phyloP scores from a whole-genome alignment of 2,329 filamentous ascomycete species.

The Neopestalotiopsis clavispora region DNA sequence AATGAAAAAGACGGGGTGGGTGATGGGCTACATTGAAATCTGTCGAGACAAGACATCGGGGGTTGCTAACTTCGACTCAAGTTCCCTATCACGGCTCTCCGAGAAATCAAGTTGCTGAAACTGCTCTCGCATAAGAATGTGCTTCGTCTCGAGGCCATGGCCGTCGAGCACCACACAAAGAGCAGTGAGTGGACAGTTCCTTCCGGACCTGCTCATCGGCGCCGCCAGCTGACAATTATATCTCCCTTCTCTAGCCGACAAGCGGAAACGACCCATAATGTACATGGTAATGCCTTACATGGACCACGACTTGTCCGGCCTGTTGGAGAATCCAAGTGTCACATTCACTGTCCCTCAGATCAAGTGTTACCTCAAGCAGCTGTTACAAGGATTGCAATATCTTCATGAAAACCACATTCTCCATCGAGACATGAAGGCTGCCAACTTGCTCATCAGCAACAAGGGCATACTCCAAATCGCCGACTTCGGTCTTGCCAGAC shows the following conservation, averaged over 20 bases:
- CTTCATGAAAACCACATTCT: constrained; percentile 89
- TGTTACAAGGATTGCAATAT: constrained; percentile 88
- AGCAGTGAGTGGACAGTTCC: constrained; percentile 29
- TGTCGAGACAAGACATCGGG: not conserved
- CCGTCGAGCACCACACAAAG: constrained; percentile 71
- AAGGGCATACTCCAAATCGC: constrained; percentile 92
- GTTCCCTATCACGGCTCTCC: constrained; percentile 97
- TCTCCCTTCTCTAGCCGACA: constrained; percentile 61
- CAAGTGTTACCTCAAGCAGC: constrained; percentile 96
- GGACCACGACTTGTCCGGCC: constrained; percentile 97
- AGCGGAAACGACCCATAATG: constrained; percentile 83
- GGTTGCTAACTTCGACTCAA: constrained; percentile 38
- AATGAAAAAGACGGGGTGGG: constrained; percentile 95
- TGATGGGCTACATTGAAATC: constrained; percentile 21
- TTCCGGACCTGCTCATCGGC: not conserved
- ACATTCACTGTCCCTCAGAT: constrained; percentile 88
- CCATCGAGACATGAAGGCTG: constrained; percentile 98
- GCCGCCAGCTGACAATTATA: constrained; percentile 22
- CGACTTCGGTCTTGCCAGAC: constrained; percentile 92
- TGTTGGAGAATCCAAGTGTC: constrained; percentile 93
- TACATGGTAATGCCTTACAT: constrained; percentile 99
- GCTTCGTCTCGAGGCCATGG: constrained; percentile 91
- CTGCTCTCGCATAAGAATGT: constrained; percentile 91
- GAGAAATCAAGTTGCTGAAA: constrained; percentile 97
- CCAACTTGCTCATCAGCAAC: constrained; percentile 96